These are phyloP conservation scores for Pelargonium fulgidum DNA, from an alignment of 441 rosid species.

Conservation along the genomic window DNA sequence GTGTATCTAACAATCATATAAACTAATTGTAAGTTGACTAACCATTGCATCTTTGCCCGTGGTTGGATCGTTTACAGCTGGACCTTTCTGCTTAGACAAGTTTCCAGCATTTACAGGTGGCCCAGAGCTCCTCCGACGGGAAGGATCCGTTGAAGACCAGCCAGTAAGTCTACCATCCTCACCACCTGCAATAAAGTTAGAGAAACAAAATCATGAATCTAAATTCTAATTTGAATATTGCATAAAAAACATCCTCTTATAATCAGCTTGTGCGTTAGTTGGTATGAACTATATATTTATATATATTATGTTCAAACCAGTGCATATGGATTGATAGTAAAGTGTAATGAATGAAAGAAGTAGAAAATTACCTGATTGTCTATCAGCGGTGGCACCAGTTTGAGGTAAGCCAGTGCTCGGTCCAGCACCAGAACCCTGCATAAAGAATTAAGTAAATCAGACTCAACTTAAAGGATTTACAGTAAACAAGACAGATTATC, in stretches of 20 bases:
- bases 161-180: constrained; percentile 61
- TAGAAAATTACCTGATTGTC: constrained; percentile 27
- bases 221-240: too few species aligned
- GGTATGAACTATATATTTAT: not conserved
- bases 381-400: constrained; percentile 29
- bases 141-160: constrained; percentile 54
- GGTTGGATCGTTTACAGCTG: constrained; percentile 52
- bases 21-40: constrained; percentile 15
- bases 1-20: not conserved
- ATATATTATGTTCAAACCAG: not conserved
- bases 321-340: too few species aligned
- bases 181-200: constrained; percentile 37
- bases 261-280: too few species aligned
- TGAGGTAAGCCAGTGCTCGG: constrained; percentile 38
- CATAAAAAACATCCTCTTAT: too few species aligned
- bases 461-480: not conserved
- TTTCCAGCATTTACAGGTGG: constrained; percentile 49
- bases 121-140: constrained; percentile 64
- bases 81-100: constrained; percentile 61
- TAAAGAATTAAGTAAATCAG: not conserved
- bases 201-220: not conserved
- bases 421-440: constrained; percentile 37
- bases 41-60: constrained; percentile 56
- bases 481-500: not conserved
- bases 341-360: too few species aligned